Base-by-base conservation (phyloP, 2,329 filamentous ascomycete species). In the Aspergillus pseudotamarii region DNA sequence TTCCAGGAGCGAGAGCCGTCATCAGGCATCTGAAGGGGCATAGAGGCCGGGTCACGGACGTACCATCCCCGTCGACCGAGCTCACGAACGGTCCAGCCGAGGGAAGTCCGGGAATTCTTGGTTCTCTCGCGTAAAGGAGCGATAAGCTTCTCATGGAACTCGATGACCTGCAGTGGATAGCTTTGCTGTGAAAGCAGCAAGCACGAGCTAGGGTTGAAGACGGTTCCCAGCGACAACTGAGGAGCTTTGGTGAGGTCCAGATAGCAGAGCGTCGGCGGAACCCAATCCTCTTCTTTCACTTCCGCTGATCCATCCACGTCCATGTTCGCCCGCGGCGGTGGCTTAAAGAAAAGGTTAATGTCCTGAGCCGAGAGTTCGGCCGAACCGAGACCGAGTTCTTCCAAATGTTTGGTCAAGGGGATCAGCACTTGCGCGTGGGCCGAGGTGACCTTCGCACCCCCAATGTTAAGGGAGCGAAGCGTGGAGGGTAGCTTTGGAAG, bases 171-270 rank as follows among this genome's bases (percentile, higher is more conserved):
- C 16, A 95, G 84, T 2, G 92, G 91, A 57, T 85, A 83, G 19
- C 89, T 88, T 57, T 83, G 82, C 6, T 80, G 74, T 57, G 85
- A 83, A 45, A 92, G 84, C 19, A 94, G 79, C 1, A 82, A 78
- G 68, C 83, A 86, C 26, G 80, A 76, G 53, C 79, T 84, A 2
- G 84, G 84, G 59, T 84, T 82, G 57, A 89, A 82, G 64, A 92
- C 85, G 57, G 86, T 76, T 10, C 80, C 84, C 58, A 86, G 83
- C 6, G 85, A 85, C 62, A 85, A 72, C 51, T 79, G 75, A 57
- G 85, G 83, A 64, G 92, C 87, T 73, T 92, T 90, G 46, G 89
- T 92, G 53, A 94, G 85, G 72, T 94, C 92, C 59, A 95, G 81
- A 75, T 93, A 95, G 71, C 87, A 89, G 28, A 95, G 83, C 32